Conservation (phyloP, 495 filamentous ascomycete genomes). For the Podospora anserina region DNA sequence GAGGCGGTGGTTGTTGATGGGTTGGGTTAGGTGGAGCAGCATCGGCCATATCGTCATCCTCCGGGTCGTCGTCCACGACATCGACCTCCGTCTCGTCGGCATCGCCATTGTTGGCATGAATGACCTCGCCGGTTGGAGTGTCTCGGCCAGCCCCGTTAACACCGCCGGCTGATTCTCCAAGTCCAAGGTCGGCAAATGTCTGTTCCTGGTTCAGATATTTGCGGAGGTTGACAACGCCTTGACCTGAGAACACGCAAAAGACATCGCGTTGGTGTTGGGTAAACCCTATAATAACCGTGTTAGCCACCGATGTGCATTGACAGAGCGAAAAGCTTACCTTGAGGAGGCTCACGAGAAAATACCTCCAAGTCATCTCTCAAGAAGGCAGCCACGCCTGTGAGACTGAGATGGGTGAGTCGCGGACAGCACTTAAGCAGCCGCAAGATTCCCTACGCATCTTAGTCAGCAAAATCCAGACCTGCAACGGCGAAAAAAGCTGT, state of each 20-base stretch:
- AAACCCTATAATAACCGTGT: conserved; percentile 62
- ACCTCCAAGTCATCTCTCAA: conserved; percentile 69
- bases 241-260: conserved; percentile 95
- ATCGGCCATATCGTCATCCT: neutral
- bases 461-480: conserved; percentile 19
- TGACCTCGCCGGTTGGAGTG: conserved; percentile 4
- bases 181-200: conserved; percentile 27
- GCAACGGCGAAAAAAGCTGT: conserved; percentile 6
- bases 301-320: conserved; percentile 20
- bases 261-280: conserved; percentile 91
- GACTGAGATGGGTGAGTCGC: conserved; percentile 86
- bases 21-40: neutral
- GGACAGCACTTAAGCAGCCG: conserved; percentile 86
- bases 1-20: neutral
- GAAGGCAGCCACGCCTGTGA: conserved; percentile 90
- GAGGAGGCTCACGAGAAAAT: conserved; percentile 84
- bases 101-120: conserved; percentile 12
- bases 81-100: conserved; percentile 19
- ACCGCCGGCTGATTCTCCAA: neutral
- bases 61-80: conserved; percentile 15
- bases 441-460: conserved; percentile 74
- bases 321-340: conserved; percentile 44
- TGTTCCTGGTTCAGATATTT: conserved; percentile 60
- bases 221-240: conserved; percentile 75
- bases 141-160: conserved; percentile 7